Base-by-base conservation (phyloP, 176 grass and related monocot genomes). In the Oryza nivara region DNA sequence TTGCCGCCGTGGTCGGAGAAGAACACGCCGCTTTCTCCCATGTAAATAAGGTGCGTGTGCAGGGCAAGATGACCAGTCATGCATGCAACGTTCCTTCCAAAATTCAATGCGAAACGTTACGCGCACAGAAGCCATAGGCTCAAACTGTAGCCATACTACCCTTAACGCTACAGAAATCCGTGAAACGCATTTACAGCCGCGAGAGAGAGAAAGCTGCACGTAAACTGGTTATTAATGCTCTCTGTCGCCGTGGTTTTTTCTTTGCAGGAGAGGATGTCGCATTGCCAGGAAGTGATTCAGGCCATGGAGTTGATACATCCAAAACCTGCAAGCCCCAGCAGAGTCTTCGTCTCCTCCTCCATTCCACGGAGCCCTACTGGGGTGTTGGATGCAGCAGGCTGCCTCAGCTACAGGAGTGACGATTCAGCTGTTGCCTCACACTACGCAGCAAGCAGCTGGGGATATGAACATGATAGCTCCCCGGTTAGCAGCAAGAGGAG, bases 401-500 rank as follows among this genome's bases (percentile, higher is more conserved):
- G 94, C 90, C 90, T 99, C 4, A 96, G 93, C 92, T 99, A 89
- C 86, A 74, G 80, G 9, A 91, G 90, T 41, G 82, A 88, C 17
- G 61, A 73, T 41, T 40, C 88, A 12, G 14, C 44, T 6, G 54
- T 66, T 0, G 73, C 83, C 5, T 93, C 91, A 32, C 84, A 83
- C 13, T 9, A 63, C 32, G 88, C 72, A 32, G 86, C 72, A 32
- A 79, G 75, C 74, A 23, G 58, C 58, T 63, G 58, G 58, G 58
- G 20, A 63, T 90, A 49, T 44, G 86, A 16, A 8, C 68, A 47
- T 70, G 82, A 83, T 20, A 41, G 71, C 82, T 87, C 86, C 71
- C 86, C 93, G 11, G 74, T 89, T 72, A 84, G 85, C 80, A 84
- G 90, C 85, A 99, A 99, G 90, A 89, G 90, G 93, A 96, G 93